Evolutionary conservation across 441 rosid species (phyloP), one percentile per base, ranked within the genome.

Genomic region (Brassica hybrid): DNA sequence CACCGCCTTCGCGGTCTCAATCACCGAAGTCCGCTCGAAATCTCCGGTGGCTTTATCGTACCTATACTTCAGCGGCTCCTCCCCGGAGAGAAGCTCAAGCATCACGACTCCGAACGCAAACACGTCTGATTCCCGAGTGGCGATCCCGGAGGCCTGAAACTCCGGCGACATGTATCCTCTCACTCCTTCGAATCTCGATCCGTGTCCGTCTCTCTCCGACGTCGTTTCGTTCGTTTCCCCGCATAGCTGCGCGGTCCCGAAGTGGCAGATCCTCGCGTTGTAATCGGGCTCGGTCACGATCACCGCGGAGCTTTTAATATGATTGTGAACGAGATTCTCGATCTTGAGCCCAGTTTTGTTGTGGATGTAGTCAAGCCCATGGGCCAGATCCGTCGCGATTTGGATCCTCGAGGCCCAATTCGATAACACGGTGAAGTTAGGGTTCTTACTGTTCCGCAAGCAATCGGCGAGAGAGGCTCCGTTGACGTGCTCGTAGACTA

Each of bases 111-210:
- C 97, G 41, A 92, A 88, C 1, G 94, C 88, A 81, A 82, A 91
- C 5, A 89, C 90, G 66, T 94, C 98, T 0, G 97, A 83, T 67
- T 88, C 82, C 88, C 88, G 94, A 36, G 92, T 87, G 6, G 88
- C 88, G 52, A 82, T 41, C 5, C 97, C 95, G 1, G 79, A 75
- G 2, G 73, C 43, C 11, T 74, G 88, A 77, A 84, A 91, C 17
- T 94, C 97, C 69, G 93, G 95, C 69, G 97, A 87, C 95, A 92
- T 91, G 84, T 92, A 94, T 0, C 91, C 97, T 67, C 88, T 84
- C 34, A 74, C 89, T 1, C 97, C 97, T 81, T 91, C 88, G 81
- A 92, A 85, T 69, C 88, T 11, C 48, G 12, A 10, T 43, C 50
- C 14, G 3, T 7, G 10, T 43, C 50, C 14, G 3, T 7, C 19